Conservation (phyloP, 2,329 filamentous ascomycete genomes). For the Myriosclerotinia scirpicola region DNA sequence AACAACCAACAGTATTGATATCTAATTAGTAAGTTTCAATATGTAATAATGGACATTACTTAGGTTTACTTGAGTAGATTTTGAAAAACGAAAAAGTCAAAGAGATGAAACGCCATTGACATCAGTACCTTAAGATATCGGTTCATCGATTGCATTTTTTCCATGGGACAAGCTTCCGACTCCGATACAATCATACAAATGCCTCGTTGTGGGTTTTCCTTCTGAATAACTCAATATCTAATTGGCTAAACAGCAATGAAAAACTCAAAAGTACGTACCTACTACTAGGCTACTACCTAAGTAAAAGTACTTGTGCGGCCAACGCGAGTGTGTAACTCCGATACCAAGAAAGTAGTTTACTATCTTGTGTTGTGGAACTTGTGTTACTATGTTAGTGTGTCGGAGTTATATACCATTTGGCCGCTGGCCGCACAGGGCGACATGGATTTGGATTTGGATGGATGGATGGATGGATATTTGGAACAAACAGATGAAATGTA, state of each 20-base stretch:
- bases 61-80: too few relatives aligned
- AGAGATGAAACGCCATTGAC: neutral
- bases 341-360: too few relatives aligned
- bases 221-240: neutral
- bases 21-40: too few relatives aligned
- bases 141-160: neutral
- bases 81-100: neutral
- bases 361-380: too few relatives aligned
- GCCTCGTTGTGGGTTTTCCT: neutral
- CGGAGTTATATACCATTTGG: too few relatives aligned
- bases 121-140: neutral
- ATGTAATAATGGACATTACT: too few relatives aligned
- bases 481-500: neutral
- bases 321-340: too few relatives aligned
- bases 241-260: neutral
- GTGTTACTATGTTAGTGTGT: neutral
- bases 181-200: neutral
- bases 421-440: too few relatives aligned
- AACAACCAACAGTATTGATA: too few relatives aligned
- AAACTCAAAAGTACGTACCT: too few relatives aligned
- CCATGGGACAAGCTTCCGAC: neutral
- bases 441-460: neutral
- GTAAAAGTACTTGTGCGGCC: too few relatives aligned
- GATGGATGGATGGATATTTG: conserved; percentile 1
- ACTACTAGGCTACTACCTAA: too few relatives aligned